Base-by-base conservation (phyloP, 2,329 filamentous ascomycete species). In the Xylariaceae sp. region DNA sequence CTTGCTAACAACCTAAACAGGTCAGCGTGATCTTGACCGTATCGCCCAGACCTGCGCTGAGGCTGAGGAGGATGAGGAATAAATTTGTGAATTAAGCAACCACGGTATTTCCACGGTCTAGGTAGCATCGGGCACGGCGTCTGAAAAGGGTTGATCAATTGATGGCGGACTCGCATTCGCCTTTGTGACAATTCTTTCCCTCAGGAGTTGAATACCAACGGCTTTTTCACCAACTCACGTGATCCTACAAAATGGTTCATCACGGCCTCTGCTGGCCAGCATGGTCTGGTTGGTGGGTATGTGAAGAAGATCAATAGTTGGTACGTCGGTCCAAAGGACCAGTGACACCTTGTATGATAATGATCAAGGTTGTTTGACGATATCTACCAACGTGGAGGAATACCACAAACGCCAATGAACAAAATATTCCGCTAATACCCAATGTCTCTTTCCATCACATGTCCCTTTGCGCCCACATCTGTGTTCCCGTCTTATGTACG, bases 1-100 rank as follows among this genome's bases (percentile, higher is more conserved):
- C 17, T 15, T 41, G 23, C 56, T 58, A 51, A 58, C 49, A 13
- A 35, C 4, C 17, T 9, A 2, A 30, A 17, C 7, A 54, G 60
- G 61, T 76, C 92, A 97, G 87, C 90, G 94, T 85, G 94, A 99
- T 89, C 86, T 99, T 85, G 94, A 97, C 85, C 93, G 86, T 79
- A 92, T 93, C 73, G 89, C 89, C 75, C 88, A 89, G 82, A 92
- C 88, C 74, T 89, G 85, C 60, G 82, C 85, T 71, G 86, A 89
- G 81, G 85, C 83, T 64, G 86, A 88, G 64, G 85, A 88, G 75
- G 85, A 86, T 61, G 82, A 63, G 68, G 85, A 88, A 79, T 86
- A 86, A 80, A 80, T 71, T 52, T 63, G 49, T 48, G 34, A 52
- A 52, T 52, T 44, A 53, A 54, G 18, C 8, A 59, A 56, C 47